Percentiles rank a stretch among this genome's conserved stretches.
phyloP scores from a whole-genome alignment of 148 eudicot species.

The Rheum nobile region DNA sequence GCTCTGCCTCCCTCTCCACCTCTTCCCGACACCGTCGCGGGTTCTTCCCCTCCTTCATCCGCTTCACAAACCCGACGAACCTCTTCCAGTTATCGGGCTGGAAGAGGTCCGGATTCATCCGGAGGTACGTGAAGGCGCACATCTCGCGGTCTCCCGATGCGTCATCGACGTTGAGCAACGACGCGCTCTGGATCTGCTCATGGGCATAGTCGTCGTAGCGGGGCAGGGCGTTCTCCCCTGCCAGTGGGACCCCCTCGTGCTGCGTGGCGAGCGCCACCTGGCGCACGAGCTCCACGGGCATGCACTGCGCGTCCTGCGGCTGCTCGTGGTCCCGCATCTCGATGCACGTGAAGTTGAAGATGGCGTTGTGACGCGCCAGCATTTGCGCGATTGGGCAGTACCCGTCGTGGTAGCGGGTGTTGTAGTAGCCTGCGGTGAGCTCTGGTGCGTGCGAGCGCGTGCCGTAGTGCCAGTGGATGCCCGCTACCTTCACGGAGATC shows the following conservation, averaged over 20 bases:
- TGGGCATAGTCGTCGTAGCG: conserved; percentile 50
- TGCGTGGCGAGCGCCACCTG: conserved; percentile 56
- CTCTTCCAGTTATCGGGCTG: conserved; percentile 51
- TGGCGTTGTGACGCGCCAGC: conserved; percentile 64
- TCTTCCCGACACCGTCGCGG: conserved; percentile 3
- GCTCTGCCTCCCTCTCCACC: conserved; percentile 8
- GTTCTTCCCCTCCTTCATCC: conserved; percentile 31
- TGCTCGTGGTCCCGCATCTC: conserved; percentile 88
- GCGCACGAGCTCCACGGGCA: conserved; percentile 62
- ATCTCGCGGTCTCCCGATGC: conserved; percentile 34
- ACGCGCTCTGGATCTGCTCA: conserved; percentile 37
- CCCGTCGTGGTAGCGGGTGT: conserved; percentile 60
- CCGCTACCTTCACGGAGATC: conserved; percentile 64
- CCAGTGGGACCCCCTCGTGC: conserved; percentile 41
- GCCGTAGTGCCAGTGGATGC: conserved; percentile 88
- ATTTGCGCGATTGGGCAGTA: conserved; percentile 75
- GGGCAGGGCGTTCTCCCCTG: conserved; percentile 64
- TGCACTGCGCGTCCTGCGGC: conserved; percentile 60
- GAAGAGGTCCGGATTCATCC: conserved; percentile 50
- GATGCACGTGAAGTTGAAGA: conserved; percentile 83
- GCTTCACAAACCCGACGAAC: conserved; percentile 63
- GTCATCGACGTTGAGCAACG: conserved; percentile 46
- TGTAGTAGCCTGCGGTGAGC: conserved; percentile 90
- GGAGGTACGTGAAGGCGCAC: conserved; percentile 78
- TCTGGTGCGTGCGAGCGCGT: conserved; percentile 78